Percentiles rank a stretch among this genome's conserved stretches.
Conservation (phyloP, 306 rosid species). For the Inga oerstediana region DNA sequence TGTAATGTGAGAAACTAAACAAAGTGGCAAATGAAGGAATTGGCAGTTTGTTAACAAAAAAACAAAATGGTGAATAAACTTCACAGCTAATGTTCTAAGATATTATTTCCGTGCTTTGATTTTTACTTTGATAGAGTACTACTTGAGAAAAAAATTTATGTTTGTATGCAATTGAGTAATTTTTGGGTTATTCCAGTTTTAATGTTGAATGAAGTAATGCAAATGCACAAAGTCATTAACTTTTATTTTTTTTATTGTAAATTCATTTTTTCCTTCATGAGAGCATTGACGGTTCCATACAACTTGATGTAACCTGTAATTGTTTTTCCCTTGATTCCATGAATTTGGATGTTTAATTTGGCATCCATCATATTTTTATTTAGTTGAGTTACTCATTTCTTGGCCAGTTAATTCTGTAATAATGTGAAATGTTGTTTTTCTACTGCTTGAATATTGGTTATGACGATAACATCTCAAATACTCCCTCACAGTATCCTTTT, state of each 20-base stretch:
- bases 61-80: background rate
- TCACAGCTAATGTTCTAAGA: background rate
- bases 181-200: background rate
- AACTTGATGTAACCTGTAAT: constrained; percentile 5
- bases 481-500: background rate
- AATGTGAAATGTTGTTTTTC: background rate
- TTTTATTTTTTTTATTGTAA: background rate
- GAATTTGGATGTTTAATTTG: constrained; percentile 23
- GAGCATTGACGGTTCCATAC: constrained; percentile 11
- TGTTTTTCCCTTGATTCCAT: background rate
- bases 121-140: background rate
- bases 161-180: background rate
- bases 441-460: constrained; percentile 15
- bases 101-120: background rate
- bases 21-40: background rate
- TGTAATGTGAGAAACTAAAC: background rate
- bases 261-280: background rate
- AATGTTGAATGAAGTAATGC: background rate
- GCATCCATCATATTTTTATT: constrained; percentile 15
- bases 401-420: background rate
- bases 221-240: background rate
- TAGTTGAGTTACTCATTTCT: background rate
- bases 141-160: background rate
- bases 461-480: background rate
- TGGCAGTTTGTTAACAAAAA: background rate